Conservation (phyloP, 306 rosid species). For the Fragaria vesca region DNA sequence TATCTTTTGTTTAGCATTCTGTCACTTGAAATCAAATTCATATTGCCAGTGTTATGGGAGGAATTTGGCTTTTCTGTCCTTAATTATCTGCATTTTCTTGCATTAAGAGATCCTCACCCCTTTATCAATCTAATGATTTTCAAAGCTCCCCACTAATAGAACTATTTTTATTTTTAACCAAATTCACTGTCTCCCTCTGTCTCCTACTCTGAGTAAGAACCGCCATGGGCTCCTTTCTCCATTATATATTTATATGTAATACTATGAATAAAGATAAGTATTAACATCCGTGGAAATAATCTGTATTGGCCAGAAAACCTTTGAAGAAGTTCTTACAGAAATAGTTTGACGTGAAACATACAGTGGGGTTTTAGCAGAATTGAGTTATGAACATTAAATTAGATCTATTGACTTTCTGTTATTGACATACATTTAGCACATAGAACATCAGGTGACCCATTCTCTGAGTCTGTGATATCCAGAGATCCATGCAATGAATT, state of each 20-base stretch:
- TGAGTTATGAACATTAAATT: not conserved
- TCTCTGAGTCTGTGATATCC: not conserved
- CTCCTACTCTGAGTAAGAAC: not conserved
- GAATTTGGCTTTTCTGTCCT: not conserved
- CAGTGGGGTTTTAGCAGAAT: not conserved
- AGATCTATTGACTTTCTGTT: not conserved
- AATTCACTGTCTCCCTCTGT: not conserved
- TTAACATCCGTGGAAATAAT: not conserved
- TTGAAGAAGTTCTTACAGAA: not conserved
- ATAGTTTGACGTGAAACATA: not conserved
- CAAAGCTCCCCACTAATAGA: not conserved
- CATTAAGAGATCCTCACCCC: not conserved
- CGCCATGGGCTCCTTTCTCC: not conserved
- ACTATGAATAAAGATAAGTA: not conserved
- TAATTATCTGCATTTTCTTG: not conserved
- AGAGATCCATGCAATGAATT: not conserved
- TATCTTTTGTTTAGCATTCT: not conserved
- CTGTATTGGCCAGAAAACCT: not conserved
- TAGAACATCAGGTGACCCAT: not conserved
- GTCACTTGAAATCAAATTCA: not conserved
- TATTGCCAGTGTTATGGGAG: not conserved
- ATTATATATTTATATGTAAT: not conserved
- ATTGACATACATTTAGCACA: not conserved
- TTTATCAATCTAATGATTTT: not conserved
- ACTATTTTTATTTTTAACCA: not conserved